Conservation (phyloP, 1,139 yeast genomes). For the Suhomyces kunorum region DNA sequence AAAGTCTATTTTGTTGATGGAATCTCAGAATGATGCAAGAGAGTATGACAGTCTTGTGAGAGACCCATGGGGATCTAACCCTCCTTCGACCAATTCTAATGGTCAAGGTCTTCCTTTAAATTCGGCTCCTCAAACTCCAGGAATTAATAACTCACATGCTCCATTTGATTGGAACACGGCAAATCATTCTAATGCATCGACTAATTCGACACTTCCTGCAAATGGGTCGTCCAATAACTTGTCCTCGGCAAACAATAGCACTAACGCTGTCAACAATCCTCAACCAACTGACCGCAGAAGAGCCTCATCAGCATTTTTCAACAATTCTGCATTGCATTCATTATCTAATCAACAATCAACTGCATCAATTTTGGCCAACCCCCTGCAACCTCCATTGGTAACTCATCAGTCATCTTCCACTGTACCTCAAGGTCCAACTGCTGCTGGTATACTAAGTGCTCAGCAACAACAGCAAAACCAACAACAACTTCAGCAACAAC, state of each 20-base stretch:
- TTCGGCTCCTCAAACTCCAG: slow-evolving; percentile 43
- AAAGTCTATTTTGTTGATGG: slow-evolving; percentile 57
- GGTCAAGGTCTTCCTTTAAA: slow-evolving; percentile 16
- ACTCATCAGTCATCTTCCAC: slow-evolving; percentile 8
- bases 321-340: slow-evolving; percentile 19
- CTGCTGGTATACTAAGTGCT: slow-evolving; percentile 18
- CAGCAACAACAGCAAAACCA: slow-evolving; percentile 18
- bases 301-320: slow-evolving; percentile 40
- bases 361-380: slow-evolving; percentile 13
- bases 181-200: slow-evolving; percentile 7
- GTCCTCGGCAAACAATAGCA: slow-evolving; percentile 11
- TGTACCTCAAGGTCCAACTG: slow-evolving; percentile 19
- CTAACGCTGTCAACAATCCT: slow-evolving; percentile 4
- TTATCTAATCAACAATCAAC: slow-evolving; percentile 12
- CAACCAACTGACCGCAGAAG: slow-evolving; percentile 29
- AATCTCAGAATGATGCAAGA: slow-evolving; percentile 55
- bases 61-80: slow-evolving; percentile 43
- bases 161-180: slow-evolving; percentile 19
- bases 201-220: slow-evolving; percentile 12
- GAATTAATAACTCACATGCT: slow-evolving; percentile 23
- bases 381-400: slow-evolving; percentile 13
- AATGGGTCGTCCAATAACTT: slow-evolving; percentile 8
- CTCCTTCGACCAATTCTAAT: slow-evolving; percentile 8
- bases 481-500: slow-evolving; percentile 10
- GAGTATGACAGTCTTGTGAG: slow-evolving; percentile 53